Evolutionary conservation across 2,329 filamentous ascomycete genomes (phyloP).

Genomic region (Huntiella omanensis): DNA sequence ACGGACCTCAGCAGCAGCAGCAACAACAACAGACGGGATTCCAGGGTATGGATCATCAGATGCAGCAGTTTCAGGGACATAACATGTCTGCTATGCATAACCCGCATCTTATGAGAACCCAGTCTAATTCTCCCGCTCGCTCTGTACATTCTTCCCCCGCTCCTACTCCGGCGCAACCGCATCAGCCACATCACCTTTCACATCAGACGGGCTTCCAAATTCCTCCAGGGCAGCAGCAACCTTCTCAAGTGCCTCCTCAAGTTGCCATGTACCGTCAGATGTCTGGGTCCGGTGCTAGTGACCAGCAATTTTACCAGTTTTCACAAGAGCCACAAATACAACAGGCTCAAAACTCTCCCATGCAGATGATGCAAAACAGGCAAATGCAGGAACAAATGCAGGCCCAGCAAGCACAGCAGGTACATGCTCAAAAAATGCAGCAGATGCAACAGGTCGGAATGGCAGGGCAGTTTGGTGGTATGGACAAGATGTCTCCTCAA

Average conservation of each 20-base stretch:
- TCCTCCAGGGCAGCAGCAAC: not conserved
- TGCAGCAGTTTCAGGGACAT: slow-evolving; percentile 15
- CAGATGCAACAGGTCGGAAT: not conserved
- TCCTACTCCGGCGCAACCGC: not conserved
- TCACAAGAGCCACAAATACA: slow-evolving; percentile 5
- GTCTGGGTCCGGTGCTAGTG: too few species aligned
- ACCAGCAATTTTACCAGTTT: too few species aligned
- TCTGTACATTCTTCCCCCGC: slow-evolving; percentile 6
- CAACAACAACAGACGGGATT: slow-evolving; percentile 1
- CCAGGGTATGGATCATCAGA: slow-evolving; percentile 13
- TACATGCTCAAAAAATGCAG: slow-evolving; percentile 1
- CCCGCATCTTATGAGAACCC: slow-evolving; percentile 5
- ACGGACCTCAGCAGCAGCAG: not conserved
- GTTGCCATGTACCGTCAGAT: too few species aligned
- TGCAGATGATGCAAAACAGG: not conserved
- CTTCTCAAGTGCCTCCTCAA: not conserved
- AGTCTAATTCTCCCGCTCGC: slow-evolving; percentile 3
- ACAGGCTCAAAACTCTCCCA: slow-evolving; percentile 2
- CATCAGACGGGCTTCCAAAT: not conserved
- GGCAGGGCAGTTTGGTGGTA: too few species aligned
- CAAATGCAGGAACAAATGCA: slow-evolving; percentile 2
- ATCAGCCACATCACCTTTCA: not conserved
- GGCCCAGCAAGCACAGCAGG: slow-evolving; percentile 3
- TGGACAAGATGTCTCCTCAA: not conserved
- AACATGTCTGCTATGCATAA: slow-evolving; percentile 4